Percentiles rank a stretch among this genome's conserved stretches.
These are phyloP conservation scores for Lentinula detonsa DNA, from an alignment of 768 basidiomycete species.

Conservation along the genomic window DNA sequence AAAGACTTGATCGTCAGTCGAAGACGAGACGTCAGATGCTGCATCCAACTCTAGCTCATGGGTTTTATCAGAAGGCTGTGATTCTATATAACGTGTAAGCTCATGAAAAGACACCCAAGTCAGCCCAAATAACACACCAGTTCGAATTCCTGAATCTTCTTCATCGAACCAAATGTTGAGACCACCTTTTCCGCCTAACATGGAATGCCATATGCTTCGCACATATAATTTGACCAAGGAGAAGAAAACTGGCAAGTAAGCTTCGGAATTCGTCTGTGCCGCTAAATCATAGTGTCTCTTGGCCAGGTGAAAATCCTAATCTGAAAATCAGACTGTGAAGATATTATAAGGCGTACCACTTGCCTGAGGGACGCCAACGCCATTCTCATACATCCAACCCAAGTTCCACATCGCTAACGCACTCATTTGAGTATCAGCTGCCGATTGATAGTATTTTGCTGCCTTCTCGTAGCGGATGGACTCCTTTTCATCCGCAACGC, in stretches of 20 bases:
- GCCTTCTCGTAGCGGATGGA: slow-evolving; percentile 77
- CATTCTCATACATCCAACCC: slow-evolving; percentile 99
- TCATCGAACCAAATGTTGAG: slow-evolving; percentile 62
- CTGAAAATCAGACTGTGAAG: not conserved
- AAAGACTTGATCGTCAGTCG: slow-evolving; percentile 28
- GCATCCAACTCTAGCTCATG: slow-evolving; percentile 33
- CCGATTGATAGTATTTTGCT: slow-evolving; percentile 89
- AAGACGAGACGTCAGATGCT: slow-evolving; percentile 15
- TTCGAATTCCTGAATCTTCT: slow-evolving; percentile 26
- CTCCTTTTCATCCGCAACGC: slow-evolving; percentile 65
- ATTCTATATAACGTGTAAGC: not conserved
- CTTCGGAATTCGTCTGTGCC: slow-evolving; percentile 81
- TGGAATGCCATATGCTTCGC: slow-evolving; percentile 78
- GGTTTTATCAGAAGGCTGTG: slow-evolving; percentile 16
- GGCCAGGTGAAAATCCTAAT: slow-evolving; percentile 90
- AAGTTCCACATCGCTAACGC: slow-evolving; percentile 98
- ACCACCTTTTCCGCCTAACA: slow-evolving; percentile 65
- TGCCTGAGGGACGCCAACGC: slow-evolving; percentile 85
- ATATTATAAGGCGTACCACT: slow-evolving; percentile 8
- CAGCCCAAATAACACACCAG: slow-evolving; percentile 16
- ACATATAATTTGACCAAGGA: slow-evolving; percentile 79
- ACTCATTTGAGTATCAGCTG: slow-evolving; percentile 87
- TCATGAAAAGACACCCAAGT: slow-evolving; percentile 18
- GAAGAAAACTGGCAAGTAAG: slow-evolving; percentile 80
- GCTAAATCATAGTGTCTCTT: slow-evolving; percentile 94